Percentiles rank a stretch among this genome's conserved stretches.
These are phyloP conservation scores for Crataegus laevigata DNA, from an alignment of 306 rosid species.

Conservation along the genomic window DNA sequence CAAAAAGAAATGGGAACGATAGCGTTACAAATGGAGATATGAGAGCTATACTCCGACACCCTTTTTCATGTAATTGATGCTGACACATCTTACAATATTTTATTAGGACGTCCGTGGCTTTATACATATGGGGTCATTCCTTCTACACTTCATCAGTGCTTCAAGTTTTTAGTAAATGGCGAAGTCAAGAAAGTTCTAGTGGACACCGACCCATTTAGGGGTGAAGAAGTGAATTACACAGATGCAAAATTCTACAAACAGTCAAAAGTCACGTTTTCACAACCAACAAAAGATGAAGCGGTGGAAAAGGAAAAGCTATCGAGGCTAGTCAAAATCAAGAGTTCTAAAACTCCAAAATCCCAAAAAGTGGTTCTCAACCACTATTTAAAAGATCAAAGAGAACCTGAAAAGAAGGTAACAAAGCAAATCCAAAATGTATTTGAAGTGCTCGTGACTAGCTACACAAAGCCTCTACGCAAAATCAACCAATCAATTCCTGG, in stretches of 20 bases:
- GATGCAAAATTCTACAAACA: neutral
- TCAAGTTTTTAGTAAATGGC: neutral
- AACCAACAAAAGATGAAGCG: neutral
- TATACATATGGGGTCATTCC: too few relatives aligned
- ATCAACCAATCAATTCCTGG: neutral
- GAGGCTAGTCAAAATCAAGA: neutral
- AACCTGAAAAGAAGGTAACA: too few relatives aligned
- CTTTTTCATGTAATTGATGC: neutral
- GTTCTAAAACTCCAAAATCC: too few relatives aligned
- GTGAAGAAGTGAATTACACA: neutral
- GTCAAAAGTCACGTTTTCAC: neutral
- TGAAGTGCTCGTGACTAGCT: neutral
- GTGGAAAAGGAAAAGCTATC: too few relatives aligned
- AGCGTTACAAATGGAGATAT: neutral
- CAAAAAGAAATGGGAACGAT: neutral
- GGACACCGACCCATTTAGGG: neutral
- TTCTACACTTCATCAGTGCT: too few relatives aligned
- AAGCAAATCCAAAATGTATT: neutral
- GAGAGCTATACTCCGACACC: neutral
- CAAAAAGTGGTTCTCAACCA: rapidly evolving
- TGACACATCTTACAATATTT: neutral
- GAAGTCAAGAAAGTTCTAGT: neutral
- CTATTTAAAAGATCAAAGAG: too few relatives aligned
- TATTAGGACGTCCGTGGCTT: too few relatives aligned
- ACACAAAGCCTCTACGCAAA: neutral